A percentile compares a stretch with the other conserved stretches of the same genome.
Evolutionary conservation across 257 asterid genomes (phyloP).

Genomic region (Fraxinus anomala): DNA sequence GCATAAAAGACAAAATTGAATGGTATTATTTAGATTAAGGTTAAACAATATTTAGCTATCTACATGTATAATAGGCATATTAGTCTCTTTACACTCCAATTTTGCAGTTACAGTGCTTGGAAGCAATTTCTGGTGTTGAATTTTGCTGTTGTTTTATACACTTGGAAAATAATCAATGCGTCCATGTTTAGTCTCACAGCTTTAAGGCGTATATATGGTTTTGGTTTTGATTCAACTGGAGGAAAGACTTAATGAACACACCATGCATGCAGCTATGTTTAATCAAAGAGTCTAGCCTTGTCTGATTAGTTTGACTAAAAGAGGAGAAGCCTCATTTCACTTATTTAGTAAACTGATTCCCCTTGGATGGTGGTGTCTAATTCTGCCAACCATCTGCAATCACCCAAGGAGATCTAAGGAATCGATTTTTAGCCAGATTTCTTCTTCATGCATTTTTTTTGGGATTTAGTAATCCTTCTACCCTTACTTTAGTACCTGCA

Average conservation of each 20-base stretch:
- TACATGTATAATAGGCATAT: background rate
- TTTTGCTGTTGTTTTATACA: background rate
- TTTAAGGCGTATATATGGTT: background rate
- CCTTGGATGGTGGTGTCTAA: background rate
- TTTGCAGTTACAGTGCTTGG: background rate
- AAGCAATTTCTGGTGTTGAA: background rate
- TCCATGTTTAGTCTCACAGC: background rate
- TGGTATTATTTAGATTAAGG: slow-evolving; percentile 4
- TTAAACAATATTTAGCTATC: background rate
- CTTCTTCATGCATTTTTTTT: background rate
- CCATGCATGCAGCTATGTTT: background rate
- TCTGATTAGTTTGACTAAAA: background rate
- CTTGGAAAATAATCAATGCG: background rate
- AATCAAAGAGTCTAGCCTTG: background rate
- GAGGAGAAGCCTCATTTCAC: background rate
- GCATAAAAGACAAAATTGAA: slow-evolving; percentile 7
- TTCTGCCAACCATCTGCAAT: background rate
- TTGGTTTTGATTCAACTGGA: background rate
- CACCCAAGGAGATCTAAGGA: background rate
- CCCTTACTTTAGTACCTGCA: background rate
- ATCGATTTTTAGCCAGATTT: background rate
- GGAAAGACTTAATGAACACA: background rate
- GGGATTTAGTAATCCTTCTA: background rate
- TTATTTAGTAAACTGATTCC: background rate
- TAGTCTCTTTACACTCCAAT: background rate